These are phyloP conservation scores for Podospora bellae-mahoneyi DNA, from an alignment of 495 filamentous ascomycete genomes.

Conservation along the genomic window DNA sequence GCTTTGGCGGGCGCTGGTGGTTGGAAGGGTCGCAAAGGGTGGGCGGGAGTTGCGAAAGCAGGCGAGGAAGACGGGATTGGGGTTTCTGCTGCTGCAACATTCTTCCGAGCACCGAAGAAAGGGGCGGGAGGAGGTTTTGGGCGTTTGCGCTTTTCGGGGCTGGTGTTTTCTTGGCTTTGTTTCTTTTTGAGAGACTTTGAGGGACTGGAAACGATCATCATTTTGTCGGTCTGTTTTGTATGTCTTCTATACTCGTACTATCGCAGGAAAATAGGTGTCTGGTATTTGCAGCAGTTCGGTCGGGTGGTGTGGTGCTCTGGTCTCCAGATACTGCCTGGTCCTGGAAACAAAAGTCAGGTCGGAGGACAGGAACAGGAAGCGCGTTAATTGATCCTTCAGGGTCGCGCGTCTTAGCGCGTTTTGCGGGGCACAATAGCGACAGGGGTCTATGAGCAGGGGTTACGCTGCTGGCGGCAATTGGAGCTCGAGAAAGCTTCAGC, in stretches of 20 bases:
- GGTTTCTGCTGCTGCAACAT: conserved; percentile 32
- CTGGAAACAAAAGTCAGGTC: neutral
- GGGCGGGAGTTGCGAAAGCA: conserved; percentile 78
- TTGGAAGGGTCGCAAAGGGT: conserved; percentile 62
- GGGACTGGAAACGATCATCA: conserved; percentile 32
- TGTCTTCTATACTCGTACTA: neutral
- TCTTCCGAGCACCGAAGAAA: conserved; percentile 41
- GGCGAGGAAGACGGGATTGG: conserved; percentile 83
- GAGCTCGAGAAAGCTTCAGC: conserved; percentile 1
- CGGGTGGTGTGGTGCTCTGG: no score
- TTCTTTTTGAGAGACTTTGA: conserved; percentile 29
- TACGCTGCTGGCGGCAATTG: neutral
- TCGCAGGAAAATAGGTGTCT: neutral
- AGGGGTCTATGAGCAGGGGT: neutral
- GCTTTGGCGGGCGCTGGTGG: conserved; percentile 55
- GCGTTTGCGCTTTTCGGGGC: conserved; percentile 3
- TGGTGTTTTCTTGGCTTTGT: conserved; percentile 15
- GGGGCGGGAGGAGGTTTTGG: conserved; percentile 34
- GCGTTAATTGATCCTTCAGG: conserved; percentile 32
- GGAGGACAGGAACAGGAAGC: conserved; percentile 9
- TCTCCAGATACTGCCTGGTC: neutral
- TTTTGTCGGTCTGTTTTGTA: conserved; percentile 18
- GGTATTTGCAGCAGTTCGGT: neutral
- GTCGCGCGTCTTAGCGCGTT: conserved; percentile 28
- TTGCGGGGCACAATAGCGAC: conserved; percentile 24